Conservation (phyloP, 129 eudicot genomes). For the Solidago caesia region DNA sequence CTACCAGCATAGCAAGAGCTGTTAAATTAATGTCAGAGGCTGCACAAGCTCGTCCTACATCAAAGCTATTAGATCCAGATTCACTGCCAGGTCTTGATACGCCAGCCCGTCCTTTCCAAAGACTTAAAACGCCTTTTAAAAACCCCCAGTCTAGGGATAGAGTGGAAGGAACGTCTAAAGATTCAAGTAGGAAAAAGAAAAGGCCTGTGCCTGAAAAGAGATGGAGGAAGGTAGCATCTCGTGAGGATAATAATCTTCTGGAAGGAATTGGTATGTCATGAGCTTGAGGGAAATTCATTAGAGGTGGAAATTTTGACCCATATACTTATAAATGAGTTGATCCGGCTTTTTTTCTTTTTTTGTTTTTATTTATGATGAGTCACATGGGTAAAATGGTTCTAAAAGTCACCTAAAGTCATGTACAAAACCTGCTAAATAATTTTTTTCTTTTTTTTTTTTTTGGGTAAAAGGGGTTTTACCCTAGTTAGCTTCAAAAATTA, state of each 20-base stretch:
- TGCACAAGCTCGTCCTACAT: constrained; percentile 81
- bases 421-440: too few species aligned
- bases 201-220: constrained; percentile 87
- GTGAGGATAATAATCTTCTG: constrained; percentile 41
- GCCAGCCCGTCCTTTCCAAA: constrained; percentile 73
- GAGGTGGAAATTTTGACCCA: too few species aligned
- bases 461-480: too few species aligned
- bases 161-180: constrained; percentile 42
- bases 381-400: too few species aligned
- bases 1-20: constrained; percentile 82
- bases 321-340: background rate
- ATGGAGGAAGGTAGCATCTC: constrained; percentile 63
- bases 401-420: too few species aligned
- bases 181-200: constrained; percentile 48
- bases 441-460: too few species aligned
- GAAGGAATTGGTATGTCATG: constrained; percentile 59
- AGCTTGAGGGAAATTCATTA: background rate
- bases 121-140: constrained; percentile 65
- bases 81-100: constrained; percentile 75
- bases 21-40: constrained; percentile 71
- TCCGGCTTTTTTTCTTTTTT: background rate
- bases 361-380: too few species aligned
- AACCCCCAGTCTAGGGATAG: constrained; percentile 40
- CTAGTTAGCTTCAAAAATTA: too few species aligned
- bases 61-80: constrained; percentile 72